These are phyloP conservation scores for Zymoseptoria ardabiliae DNA, from an alignment of 2,329 filamentous ascomycete species.

Conservation along the genomic window DNA sequence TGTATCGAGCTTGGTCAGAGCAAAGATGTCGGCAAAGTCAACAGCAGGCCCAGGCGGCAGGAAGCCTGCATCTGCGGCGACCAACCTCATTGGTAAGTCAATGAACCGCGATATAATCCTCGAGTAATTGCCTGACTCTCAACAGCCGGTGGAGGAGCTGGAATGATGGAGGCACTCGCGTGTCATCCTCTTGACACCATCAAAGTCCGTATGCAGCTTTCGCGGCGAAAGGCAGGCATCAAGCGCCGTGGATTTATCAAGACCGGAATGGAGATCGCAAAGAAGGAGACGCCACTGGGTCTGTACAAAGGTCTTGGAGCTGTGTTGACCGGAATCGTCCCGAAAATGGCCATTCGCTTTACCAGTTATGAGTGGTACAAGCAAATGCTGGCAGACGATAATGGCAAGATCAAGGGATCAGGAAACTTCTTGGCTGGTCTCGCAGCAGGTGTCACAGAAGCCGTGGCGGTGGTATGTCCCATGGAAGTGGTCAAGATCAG, in stretches of 20 bases:
- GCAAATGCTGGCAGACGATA: constrained; percentile 63
- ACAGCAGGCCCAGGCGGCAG: constrained; percentile 54
- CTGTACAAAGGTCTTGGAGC: constrained; percentile 98
- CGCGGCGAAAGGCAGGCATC: constrained; percentile 73
- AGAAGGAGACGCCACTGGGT: constrained; percentile 81
- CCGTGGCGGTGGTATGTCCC: constrained; percentile 89
- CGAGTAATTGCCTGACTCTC: constrained; percentile 8
- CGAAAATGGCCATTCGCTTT: constrained; percentile 99
- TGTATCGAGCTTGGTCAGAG: neutral
- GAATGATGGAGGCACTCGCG: constrained; percentile 97
- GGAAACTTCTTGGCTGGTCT: constrained; percentile 78
- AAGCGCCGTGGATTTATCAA: constrained; percentile 80
- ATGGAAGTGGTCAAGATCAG: constrained; percentile 99
- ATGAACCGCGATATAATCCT: neutral
- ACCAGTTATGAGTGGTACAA: constrained; percentile 97
- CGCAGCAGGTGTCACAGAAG: constrained; percentile 88
- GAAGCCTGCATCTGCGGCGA: constrained; percentile 75
- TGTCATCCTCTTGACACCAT: constrained; percentile 97
- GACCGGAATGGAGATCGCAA: constrained; percentile 80
- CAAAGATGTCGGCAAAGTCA: constrained; percentile 53
- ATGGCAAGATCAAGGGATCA: constrained; percentile 60
- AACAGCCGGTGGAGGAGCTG: constrained; percentile 85
- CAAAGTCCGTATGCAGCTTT: constrained; percentile 99
- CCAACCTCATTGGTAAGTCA: constrained; percentile 76
- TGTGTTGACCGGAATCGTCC: constrained; percentile 90